Conservation (phyloP, 2,329 filamentous ascomycete genomes). For the Zymoseptoria pseudotritici region DNA sequence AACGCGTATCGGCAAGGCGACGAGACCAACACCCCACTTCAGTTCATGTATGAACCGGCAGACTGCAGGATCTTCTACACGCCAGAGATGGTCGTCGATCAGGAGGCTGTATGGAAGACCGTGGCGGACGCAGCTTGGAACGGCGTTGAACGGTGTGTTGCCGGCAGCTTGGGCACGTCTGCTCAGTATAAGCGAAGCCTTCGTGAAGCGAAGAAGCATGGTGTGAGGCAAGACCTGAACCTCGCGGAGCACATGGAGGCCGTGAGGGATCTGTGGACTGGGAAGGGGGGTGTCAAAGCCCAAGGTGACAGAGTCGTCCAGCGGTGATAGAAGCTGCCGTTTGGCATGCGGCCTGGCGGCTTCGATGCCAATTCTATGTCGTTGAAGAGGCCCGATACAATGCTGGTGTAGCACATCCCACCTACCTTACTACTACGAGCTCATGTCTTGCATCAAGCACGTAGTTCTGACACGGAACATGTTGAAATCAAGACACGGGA, state of each 20-base stretch:
- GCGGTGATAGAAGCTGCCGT: neutral
- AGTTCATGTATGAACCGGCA: constrained; percentile 42
- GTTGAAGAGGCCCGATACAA: neutral
- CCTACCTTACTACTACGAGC: too few relatives aligned
- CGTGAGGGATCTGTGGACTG: constrained; percentile 19
- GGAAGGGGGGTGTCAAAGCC: constrained; percentile 11
- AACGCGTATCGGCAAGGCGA: constrained; percentile 29
- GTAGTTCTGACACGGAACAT: too few relatives aligned
- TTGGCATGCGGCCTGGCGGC: neutral
- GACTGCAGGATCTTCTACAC: constrained; percentile 49
- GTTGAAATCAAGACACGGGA: too few relatives aligned
- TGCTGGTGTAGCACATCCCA: too few relatives aligned
- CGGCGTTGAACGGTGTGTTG: constrained; percentile 25
- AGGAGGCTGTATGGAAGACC: constrained; percentile 42
- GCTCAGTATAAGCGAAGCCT: constrained; percentile 2
- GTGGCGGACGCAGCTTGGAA: constrained; percentile 29
- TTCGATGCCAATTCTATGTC: neutral
- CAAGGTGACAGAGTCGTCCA: constrained; percentile 15
- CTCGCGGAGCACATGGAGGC: constrained; percentile 12
- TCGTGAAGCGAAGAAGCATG: constrained; percentile 11
- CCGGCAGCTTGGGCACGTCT: constrained; percentile 18
- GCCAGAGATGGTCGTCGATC: constrained; percentile 41
- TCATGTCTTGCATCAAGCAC: too few relatives aligned
- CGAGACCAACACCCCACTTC: constrained; percentile 38
- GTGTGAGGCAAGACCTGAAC: constrained; percentile 17